phyloP scores from a whole-genome alignment of 2,329 filamentous ascomycete species.

The Sporothrix phasma region DNA sequence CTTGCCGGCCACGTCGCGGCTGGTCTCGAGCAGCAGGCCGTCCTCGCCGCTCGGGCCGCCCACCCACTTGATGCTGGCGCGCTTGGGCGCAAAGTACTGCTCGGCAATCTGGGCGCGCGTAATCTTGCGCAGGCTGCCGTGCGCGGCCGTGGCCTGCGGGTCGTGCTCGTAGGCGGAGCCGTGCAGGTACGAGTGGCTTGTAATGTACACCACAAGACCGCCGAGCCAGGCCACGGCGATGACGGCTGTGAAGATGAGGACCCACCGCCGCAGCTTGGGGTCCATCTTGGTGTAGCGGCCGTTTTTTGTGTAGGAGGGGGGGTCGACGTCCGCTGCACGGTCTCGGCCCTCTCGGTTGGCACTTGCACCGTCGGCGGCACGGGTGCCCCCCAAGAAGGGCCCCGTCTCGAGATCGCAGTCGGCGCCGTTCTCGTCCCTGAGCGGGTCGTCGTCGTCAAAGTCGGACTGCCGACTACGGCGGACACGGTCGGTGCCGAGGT shows the following conservation, averaged over 20 bases:
- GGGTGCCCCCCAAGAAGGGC: constrained; percentile 38
- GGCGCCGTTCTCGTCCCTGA: constrained; percentile 32
- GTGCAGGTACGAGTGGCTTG: constrained; percentile 55
- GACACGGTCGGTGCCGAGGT: background rate
- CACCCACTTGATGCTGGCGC: constrained; percentile 67
- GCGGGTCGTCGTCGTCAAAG: constrained; percentile 36
- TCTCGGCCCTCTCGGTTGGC: constrained; percentile 14
- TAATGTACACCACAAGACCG: constrained; percentile 57
- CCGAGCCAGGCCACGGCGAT: constrained; percentile 59
- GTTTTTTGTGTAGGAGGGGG: background rate
- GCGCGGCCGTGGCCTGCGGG: constrained; percentile 50
- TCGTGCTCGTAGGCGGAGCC: constrained; percentile 55
- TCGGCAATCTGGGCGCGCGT: constrained; percentile 60
- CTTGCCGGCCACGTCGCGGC: constrained; percentile 40
- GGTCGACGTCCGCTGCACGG: constrained; percentile 16
- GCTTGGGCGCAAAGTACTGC: constrained; percentile 54
- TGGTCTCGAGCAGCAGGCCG: constrained; percentile 70
- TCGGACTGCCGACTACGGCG: constrained; percentile 15
- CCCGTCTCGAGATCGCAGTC: constrained; percentile 41
- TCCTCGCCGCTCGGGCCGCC: constrained; percentile 66
- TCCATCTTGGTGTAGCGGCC: constrained; percentile 47
- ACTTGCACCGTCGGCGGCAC: constrained; percentile 22
- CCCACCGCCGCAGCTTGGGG: constrained; percentile 49
- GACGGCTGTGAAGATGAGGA: constrained; percentile 51
- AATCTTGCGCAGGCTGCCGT: constrained; percentile 60